phyloP scores from a whole-genome alignment of 2,329 filamentous ascomycete species.

The Epicoccum nigrum region DNA sequence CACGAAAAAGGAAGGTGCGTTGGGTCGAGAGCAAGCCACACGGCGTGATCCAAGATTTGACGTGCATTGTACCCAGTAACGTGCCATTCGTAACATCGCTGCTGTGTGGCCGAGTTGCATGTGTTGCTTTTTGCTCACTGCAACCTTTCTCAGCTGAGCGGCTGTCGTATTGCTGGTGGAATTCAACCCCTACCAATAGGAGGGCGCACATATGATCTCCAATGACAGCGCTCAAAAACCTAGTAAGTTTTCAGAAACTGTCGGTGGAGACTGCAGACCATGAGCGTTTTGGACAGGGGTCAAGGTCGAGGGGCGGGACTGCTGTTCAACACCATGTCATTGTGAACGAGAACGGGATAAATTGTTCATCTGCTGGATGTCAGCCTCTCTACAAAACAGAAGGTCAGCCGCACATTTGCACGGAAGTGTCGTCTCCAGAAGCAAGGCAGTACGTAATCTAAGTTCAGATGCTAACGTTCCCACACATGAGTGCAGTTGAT shows the following conservation, averaged over 20 bases:
- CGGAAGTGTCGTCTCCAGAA: slow-evolving; percentile 20
- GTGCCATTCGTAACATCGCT: background rate
- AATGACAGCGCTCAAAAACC: slow-evolving; percentile 25
- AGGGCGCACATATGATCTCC: slow-evolving; percentile 28
- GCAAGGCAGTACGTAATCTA: slow-evolving; percentile 13
- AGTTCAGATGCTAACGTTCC: background rate
- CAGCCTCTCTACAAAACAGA: slow-evolving; percentile 31
- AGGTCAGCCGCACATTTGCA: slow-evolving; percentile 30
- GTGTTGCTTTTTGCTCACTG: slow-evolving; percentile 11
- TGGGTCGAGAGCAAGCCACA: slow-evolving; percentile 12
- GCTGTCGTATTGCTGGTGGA: slow-evolving; percentile 2
- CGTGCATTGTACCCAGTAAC: slow-evolving; percentile 6
- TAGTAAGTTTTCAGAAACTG: slow-evolving; percentile 25
- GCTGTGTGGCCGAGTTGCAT: background rate
- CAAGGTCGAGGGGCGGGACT: slow-evolving; percentile 4
- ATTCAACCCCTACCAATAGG: slow-evolving; percentile 11
- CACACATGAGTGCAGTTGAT: slow-evolving; percentile 18
- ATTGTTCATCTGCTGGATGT: slow-evolving; percentile 27
- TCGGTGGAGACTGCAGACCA: slow-evolving; percentile 8
- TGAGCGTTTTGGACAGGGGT: slow-evolving; percentile 11
- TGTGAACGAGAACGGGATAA: slow-evolving; percentile 22
- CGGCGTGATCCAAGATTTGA: slow-evolving; percentile 19
- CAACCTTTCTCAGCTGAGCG: slow-evolving; percentile 11
- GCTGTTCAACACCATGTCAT: slow-evolving; percentile 21
- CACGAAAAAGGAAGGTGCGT: slow-evolving; percentile 23